These are phyloP conservation scores for Cladophialophora chaetospira DNA, from an alignment of 2,329 filamentous ascomycete genomes.

Conservation along the genomic window DNA sequence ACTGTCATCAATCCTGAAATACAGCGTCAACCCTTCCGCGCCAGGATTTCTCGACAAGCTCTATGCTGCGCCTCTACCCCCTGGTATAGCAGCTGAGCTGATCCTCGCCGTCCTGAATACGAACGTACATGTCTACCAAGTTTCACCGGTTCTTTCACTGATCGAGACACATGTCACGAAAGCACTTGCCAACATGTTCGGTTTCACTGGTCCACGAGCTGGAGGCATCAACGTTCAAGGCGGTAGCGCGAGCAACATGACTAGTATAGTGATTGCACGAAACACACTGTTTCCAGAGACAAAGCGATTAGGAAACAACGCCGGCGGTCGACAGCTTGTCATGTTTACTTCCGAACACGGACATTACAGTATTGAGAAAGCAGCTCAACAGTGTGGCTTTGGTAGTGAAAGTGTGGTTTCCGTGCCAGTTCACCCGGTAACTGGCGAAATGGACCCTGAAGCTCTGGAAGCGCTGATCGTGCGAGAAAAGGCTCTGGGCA, in stretches of 20 bases:
- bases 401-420: conserved; percentile 72
- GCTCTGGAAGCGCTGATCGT: conserved; percentile 66
- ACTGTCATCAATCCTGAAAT: conserved; percentile 71
- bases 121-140: conserved; percentile 91
- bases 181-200: conserved; percentile 74
- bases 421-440: conserved; percentile 68
- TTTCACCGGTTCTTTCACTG: conserved; percentile 82
- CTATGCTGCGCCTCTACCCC: conserved; percentile 85
- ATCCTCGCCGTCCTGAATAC: conserved; percentile 86
- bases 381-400: conserved; percentile 85
- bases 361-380: conserved; percentile 94
- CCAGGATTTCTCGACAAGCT: conserved; percentile 96
- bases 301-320: conserved; percentile 69
- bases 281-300: conserved; percentile 81
- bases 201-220: conserved; percentile 66
- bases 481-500: conserved; percentile 64
- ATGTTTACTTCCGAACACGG: conserved; percentile 88
- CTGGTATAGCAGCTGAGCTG: conserved; percentile 82
- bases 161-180: conserved; percentile 82
- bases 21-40: conserved; percentile 98
- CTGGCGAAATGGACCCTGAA: conserved; percentile 70
- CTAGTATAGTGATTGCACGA: conserved; percentile 81
- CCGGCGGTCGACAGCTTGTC: conserved; percentile 61
- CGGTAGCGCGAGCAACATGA: conserved; percentile 80
- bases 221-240: conserved; percentile 78